Conservation (phyloP, 1,284 basidiomycete genomes). For the Marasmius tenuissimus region DNA sequence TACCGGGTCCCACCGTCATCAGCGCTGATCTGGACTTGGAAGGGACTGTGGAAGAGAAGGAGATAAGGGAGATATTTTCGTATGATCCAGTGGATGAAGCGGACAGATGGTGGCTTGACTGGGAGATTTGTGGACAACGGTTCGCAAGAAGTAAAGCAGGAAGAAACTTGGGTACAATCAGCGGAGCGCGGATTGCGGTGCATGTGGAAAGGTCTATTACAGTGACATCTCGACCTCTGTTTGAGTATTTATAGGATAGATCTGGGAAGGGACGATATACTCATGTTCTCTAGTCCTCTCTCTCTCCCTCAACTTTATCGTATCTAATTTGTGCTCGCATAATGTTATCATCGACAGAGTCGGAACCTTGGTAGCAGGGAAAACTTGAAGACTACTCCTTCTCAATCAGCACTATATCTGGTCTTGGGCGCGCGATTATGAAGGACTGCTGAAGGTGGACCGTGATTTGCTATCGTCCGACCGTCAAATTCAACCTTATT, state of each 20-base stretch:
- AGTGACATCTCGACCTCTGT: background rate
- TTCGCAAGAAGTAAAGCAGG: background rate
- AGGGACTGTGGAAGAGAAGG: slow-evolving; percentile 3
- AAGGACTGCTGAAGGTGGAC: too few species aligned
- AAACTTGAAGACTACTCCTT: too few species aligned
- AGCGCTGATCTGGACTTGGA: background rate
- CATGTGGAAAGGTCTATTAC: background rate
- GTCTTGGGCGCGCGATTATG: too few species aligned
- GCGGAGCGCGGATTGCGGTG: background rate
- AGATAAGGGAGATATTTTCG: slow-evolving; percentile 9
- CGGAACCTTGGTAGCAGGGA: too few species aligned
- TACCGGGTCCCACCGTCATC: background rate
- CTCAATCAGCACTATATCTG: too few species aligned
- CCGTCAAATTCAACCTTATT: background rate
- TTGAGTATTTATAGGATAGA: background rate
- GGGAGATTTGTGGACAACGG: slow-evolving; percentile 5
- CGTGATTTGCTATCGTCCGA: background rate
- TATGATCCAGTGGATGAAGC: slow-evolving; percentile 14
- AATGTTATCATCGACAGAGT: too few species aligned
- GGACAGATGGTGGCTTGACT: slow-evolving; percentile 14
- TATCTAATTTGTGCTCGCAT: too few species aligned
- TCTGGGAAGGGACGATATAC: background rate
- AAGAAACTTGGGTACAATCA: background rate
- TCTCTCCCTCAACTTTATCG: background rate
- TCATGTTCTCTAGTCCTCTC: background rate